Evolutionary conservation across 2,329 filamentous ascomycete species (phyloP).

Genomic region (Aspergillus versicolor): DNA sequence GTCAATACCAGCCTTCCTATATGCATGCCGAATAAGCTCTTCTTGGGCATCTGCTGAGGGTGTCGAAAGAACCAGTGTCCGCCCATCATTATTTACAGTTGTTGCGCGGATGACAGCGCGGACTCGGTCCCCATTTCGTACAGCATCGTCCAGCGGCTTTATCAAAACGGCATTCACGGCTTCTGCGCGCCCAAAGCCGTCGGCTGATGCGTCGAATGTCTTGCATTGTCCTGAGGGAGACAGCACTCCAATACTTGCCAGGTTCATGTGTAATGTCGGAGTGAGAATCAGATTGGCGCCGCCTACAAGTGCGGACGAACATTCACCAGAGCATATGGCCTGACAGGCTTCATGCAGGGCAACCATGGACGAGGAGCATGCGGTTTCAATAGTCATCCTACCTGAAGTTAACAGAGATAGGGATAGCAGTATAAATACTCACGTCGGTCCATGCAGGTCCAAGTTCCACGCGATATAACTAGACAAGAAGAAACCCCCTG

Average conservation of each 20-base stretch:
- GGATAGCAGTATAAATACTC: no score
- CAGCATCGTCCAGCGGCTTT: slow-evolving; percentile 47
- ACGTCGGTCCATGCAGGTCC: slow-evolving; percentile 1
- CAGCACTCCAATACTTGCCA: slow-evolving; percentile 30
- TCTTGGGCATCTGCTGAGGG: slow-evolving; percentile 18
- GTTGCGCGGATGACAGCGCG: slow-evolving; percentile 12
- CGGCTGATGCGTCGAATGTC: slow-evolving; percentile 47
- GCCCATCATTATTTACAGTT: slow-evolving; percentile 15
- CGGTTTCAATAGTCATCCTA: slow-evolving; percentile 39
- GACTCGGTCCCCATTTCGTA: slow-evolving; percentile 39
- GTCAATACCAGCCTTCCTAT: slow-evolving; percentile 6
- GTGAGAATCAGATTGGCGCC: slow-evolving; percentile 29
- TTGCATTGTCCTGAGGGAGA: slow-evolving; percentile 48
- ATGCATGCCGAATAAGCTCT: slow-evolving; percentile 14
- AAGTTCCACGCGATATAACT: background rate
- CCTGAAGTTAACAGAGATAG: no score
- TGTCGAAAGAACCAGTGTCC: slow-evolving; percentile 12
- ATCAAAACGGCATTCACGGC: slow-evolving; percentile 48
- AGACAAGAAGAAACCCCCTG: background rate
- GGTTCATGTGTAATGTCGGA: slow-evolving; percentile 23
- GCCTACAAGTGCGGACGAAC: slow-evolving; percentile 31
- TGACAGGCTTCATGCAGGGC: slow-evolving; percentile 29
- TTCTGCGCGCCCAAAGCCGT: slow-evolving; percentile 54
- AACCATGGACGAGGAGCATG: slow-evolving; percentile 43
- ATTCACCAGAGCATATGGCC: slow-evolving; percentile 22